A percentile compares a stretch with the other conserved stretches of the same genome.
phyloP scores from a whole-genome alignment of 257 asterid genomes.

The Solanum lignicaule region DNA sequence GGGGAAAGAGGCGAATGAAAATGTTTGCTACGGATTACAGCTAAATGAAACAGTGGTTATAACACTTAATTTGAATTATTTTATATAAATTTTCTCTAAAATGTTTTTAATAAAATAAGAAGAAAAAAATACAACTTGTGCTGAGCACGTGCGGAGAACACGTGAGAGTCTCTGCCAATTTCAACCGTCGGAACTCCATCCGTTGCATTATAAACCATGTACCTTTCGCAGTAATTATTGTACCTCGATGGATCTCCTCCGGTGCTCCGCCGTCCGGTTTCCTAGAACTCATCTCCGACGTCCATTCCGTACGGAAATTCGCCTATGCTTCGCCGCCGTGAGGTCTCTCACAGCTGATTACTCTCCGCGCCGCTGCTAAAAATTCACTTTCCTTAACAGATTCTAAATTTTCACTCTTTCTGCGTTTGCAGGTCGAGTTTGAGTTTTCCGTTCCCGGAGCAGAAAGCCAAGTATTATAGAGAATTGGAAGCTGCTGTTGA shows the following conservation, averaged over 20 bases:
- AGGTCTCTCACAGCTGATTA: constrained; percentile 27
- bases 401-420: background rate
- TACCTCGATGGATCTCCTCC: constrained; percentile 46
- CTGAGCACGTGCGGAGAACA: background rate
- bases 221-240: background rate
- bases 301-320: constrained; percentile 23
- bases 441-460: constrained; percentile 46
- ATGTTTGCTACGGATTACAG: too few species aligned
- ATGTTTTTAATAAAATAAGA: too few species aligned
- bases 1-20: too few species aligned
- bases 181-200: background rate
- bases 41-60: too few species aligned
- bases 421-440: constrained; percentile 39
- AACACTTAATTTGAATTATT: too few species aligned
- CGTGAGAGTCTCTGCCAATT: background rate
- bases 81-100: too few species aligned
- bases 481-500: constrained; percentile 73
- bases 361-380: background rate
- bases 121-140: background rate
- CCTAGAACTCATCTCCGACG: constrained; percentile 16
- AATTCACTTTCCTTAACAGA: background rate
- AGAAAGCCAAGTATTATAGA: constrained; percentile 49
- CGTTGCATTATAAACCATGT: background rate
- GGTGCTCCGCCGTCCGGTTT: constrained; percentile 36
- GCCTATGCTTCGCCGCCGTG: constrained; percentile 33